Conservation (phyloP, 768 basidiomycete genomes). For the Suillus ampliporus region DNA sequence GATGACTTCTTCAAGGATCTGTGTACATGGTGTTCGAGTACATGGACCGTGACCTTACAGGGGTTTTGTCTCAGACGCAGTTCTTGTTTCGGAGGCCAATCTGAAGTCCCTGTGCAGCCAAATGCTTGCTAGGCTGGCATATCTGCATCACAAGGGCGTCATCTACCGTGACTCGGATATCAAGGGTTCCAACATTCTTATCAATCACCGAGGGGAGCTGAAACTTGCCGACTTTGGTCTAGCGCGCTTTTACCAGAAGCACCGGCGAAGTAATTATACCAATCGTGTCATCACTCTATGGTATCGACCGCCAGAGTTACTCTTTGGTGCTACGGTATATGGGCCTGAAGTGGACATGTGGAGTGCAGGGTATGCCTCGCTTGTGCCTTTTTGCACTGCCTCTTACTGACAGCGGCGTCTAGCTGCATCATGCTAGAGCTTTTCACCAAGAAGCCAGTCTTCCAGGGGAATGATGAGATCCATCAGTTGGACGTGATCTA, state of each 20-base stretch:
- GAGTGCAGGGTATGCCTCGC: slow-evolving; percentile 86
- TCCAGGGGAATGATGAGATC: slow-evolving; percentile 98
- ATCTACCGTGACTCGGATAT: slow-evolving; percentile 99
- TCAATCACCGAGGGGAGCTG: slow-evolving; percentile 90
- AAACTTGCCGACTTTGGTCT: slow-evolving; percentile 98
- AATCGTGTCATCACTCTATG: slow-evolving; percentile 98
- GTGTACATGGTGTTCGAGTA: slow-evolving; percentile 99
- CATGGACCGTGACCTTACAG: slow-evolving; percentile 98
- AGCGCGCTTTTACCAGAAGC: slow-evolving; percentile 94
- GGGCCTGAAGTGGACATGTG: slow-evolving; percentile 99
- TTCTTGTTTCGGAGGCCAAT: slow-evolving; percentile 82
- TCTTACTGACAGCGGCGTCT: slow-evolving; percentile 2
- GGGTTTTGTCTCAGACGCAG: slow-evolving; percentile 89
- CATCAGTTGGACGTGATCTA: slow-evolving; percentile 95
- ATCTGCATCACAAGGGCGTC: slow-evolving; percentile 94
- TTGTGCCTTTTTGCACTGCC: slow-evolving; percentile 1
- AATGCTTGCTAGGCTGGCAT: slow-evolving; percentile 93
- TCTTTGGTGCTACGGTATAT: slow-evolving; percentile 95
- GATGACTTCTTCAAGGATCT: slow-evolving; percentile 59
- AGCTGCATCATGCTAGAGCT: slow-evolving; percentile 99
- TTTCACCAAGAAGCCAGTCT: slow-evolving; percentile 94
- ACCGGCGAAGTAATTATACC: slow-evolving; percentile 92
- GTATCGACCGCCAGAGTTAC: slow-evolving; percentile 95
- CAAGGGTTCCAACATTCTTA: slow-evolving; percentile 97
- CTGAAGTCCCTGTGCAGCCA: slow-evolving; percentile 95